Conservation (phyloP, 2,329 filamentous ascomycete genomes). For the Escovopsis weberi region DNA sequence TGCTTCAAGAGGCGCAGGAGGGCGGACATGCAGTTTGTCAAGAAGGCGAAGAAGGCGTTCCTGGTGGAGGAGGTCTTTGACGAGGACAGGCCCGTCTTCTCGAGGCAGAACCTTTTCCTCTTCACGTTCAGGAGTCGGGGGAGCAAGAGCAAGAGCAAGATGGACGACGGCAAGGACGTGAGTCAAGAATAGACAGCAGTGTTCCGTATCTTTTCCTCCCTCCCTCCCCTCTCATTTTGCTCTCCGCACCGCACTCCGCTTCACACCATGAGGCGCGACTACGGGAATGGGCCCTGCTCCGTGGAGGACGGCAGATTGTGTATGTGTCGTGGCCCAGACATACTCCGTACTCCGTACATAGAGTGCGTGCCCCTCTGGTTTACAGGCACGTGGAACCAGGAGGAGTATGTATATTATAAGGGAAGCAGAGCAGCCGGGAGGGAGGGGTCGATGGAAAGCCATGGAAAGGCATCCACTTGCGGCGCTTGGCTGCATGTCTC, state of each 20-base stretch:
- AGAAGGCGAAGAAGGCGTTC: slow-evolving; percentile 54
- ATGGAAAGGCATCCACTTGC: neutral
- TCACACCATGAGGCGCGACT: too few relatives aligned
- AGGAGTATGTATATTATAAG: neutral
- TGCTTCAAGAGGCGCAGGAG: slow-evolving; percentile 89
- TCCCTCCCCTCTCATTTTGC: too few relatives aligned
- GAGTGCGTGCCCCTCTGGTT: slow-evolving; percentile 2
- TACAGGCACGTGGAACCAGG: too few relatives aligned
- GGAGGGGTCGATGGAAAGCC: neutral
- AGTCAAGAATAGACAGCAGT: neutral
- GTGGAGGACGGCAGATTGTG: neutral
- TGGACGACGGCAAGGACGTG: slow-evolving; percentile 5
- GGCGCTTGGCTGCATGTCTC: neutral
- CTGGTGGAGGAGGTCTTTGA: slow-evolving; percentile 46
- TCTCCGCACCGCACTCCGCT: too few relatives aligned
- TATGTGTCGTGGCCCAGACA: neutral
- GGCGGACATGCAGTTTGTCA: slow-evolving; percentile 64
- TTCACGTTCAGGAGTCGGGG: slow-evolving; percentile 38
- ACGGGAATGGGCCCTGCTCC: too few relatives aligned
- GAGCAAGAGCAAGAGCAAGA: slow-evolving; percentile 4
- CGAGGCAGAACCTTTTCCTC: slow-evolving; percentile 44
- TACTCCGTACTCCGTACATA: too few relatives aligned
- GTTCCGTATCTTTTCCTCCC: too few relatives aligned
- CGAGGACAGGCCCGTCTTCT: slow-evolving; percentile 42
- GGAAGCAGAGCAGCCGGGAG: neutral